phyloP scores from a whole-genome alignment of 352 stramenopile species.

The Globisporangium irregulare region DNA sequence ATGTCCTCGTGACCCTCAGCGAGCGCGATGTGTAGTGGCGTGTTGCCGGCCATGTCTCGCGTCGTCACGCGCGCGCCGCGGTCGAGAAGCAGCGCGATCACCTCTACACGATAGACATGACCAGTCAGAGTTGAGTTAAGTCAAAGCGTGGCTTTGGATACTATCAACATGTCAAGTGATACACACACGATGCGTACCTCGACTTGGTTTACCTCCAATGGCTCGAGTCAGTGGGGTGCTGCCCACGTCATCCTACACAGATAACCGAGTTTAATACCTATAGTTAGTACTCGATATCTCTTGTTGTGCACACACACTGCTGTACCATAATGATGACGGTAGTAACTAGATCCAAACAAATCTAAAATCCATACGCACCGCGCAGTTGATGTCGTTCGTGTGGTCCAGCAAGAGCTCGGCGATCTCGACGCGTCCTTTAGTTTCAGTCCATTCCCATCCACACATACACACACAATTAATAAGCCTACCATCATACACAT shows the following conservation, averaged over 20 bases:
- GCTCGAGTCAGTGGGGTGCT: slow-evolving; percentile 65
- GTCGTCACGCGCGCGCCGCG: slow-evolving; percentile 54
- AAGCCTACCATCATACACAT: background rate
- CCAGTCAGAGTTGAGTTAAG: background rate
- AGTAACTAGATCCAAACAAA: too few species aligned
- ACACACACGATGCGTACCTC: slow-evolving; percentile 26
- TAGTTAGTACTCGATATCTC: background rate
- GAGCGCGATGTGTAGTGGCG: slow-evolving; percentile 64
- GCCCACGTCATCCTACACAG: slow-evolving; percentile 50
- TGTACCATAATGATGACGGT: too few species aligned
- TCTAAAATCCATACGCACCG: slow-evolving; percentile 25
- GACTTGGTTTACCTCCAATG: slow-evolving; percentile 48
- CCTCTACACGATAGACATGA: slow-evolving; percentile 26
- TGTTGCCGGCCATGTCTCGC: slow-evolving; percentile 59
- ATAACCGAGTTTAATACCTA: background rate
- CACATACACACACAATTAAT: background rate
- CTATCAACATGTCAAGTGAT: too few species aligned
- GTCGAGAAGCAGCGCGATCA: slow-evolving; percentile 62
- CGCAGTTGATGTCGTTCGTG: slow-evolving; percentile 60
- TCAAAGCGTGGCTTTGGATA: background rate
- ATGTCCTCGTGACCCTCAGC: slow-evolving; percentile 62
- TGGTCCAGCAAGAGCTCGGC: slow-evolving; percentile 65
- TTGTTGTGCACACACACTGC: too few species aligned
- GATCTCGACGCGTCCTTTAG: slow-evolving; percentile 50
- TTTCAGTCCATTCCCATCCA: too few species aligned